Conservation (phyloP, 2,329 filamentous ascomycete species). For the Alternaria viburni region DNA sequence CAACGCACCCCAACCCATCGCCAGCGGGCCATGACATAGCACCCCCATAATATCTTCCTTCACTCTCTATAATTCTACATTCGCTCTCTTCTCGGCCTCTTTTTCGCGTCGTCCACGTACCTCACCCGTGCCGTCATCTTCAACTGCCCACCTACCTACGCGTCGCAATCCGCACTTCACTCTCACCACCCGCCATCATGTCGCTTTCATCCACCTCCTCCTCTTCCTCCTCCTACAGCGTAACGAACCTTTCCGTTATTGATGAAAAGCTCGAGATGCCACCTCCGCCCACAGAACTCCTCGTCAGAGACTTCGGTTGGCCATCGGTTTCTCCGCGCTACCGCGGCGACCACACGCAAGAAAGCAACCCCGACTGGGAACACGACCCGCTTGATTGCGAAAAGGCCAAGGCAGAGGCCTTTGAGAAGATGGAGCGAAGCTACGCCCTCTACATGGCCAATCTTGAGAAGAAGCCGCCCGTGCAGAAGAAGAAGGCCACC, state of each 20-base stretch:
- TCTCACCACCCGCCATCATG: constrained; percentile 8
- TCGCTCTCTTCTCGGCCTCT: not conserved
- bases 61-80: not conserved
- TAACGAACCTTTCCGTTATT: constrained; percentile 17
- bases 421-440: constrained; percentile 31
- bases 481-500: constrained; percentile 27
- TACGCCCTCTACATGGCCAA: constrained; percentile 34
- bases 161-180: constrained; percentile 2
- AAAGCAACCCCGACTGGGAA: constrained; percentile 34
- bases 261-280: constrained; percentile 19
- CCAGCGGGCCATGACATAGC: constrained; percentile 9
- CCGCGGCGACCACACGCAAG: constrained; percentile 33
- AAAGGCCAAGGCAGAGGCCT: constrained; percentile 26
- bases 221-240: constrained; percentile 11
- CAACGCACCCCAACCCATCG: constrained; percentile 3
- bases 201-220: constrained; percentile 10
- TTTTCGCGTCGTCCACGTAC: not conserved
- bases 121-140: constrained; percentile 2
- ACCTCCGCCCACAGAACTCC: constrained; percentile 2
- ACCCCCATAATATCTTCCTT: not conserved
- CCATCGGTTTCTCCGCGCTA: constrained; percentile 29
- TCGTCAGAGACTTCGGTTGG: constrained; percentile 34
- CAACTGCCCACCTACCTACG: constrained; percentile 4
- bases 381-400: constrained; percentile 31
- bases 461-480: constrained; percentile 11